Evolutionary conservation across 495 filamentous ascomycete genomes (phyloP).

Genomic region (Oleoguttula mirabilis): DNA sequence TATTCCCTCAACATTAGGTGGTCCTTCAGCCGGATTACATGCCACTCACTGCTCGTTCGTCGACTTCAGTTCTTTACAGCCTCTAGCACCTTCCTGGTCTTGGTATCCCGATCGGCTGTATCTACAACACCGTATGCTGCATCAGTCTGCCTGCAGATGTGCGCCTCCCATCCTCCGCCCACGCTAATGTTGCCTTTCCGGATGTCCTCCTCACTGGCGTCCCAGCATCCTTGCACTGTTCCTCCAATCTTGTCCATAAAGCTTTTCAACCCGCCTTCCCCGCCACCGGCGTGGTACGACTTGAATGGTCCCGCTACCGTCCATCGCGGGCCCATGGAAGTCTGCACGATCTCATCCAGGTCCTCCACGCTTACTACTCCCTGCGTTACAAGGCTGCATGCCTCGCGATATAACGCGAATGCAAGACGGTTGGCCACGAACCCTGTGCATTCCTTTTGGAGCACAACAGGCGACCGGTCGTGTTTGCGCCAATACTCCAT

Average conservation of each 20-base stretch:
- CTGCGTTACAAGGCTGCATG: slow-evolving; percentile 23
- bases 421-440: slow-evolving; percentile 31
- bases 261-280: slow-evolving; percentile 40
- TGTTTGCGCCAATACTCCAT: slow-evolving; percentile 37
- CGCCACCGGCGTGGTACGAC: slow-evolving; percentile 50
- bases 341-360: slow-evolving; percentile 32
- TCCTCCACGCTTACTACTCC: slow-evolving; percentile 26
- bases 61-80: slow-evolving; percentile 10
- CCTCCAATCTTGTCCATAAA: slow-evolving; percentile 46
- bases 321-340: slow-evolving; percentile 46
- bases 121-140: slow-evolving; percentile 28
- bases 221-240: slow-evolving; percentile 45
- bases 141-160: slow-evolving; percentile 22
- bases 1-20: no score
- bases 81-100: slow-evolving; percentile 25
- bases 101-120: slow-evolving; percentile 21
- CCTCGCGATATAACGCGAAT: slow-evolving; percentile 29
- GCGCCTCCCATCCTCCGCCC: slow-evolving; percentile 30
- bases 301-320: slow-evolving; percentile 46
- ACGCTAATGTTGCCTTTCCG: slow-evolving; percentile 27
- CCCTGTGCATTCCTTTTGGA: slow-evolving; percentile 39
- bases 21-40: no score
- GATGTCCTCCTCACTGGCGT: slow-evolving; percentile 24
- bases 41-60: no score
- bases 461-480: slow-evolving; percentile 39